These are phyloP conservation scores for Colletotrichum sp. DNA, from an alignment of 2,329 filamentous ascomycete genomes.

Conservation along the genomic window DNA sequence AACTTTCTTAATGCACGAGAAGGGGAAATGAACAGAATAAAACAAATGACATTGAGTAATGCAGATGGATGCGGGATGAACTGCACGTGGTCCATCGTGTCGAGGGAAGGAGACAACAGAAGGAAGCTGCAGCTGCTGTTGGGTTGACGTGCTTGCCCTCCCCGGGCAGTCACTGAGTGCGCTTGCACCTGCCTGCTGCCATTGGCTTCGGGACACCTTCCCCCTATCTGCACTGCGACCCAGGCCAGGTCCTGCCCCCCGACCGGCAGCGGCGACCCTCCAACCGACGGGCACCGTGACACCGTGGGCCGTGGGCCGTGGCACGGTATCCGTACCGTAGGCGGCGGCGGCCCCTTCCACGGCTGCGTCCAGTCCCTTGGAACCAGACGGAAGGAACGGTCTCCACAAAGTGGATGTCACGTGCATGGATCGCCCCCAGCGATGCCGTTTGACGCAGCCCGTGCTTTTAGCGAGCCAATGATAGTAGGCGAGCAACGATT, in stretches of 20 bases:
- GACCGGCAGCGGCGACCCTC: background rate
- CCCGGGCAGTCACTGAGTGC: background rate
- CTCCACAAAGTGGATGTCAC: background rate
- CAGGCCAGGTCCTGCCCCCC: background rate
- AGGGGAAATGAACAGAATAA: background rate
- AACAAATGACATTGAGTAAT: background rate
- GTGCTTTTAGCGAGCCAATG: background rate
- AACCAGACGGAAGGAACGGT: background rate
- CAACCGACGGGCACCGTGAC: background rate
- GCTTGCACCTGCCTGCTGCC: background rate
- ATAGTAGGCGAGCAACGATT: rapidly evolving
- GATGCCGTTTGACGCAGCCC: background rate
- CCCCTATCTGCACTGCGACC: background rate
- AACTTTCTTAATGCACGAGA: background rate
- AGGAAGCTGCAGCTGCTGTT: background rate
- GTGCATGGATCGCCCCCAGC: background rate
- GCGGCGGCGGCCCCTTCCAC: background rate
- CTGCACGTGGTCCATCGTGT: background rate
- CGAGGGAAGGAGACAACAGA: background rate
- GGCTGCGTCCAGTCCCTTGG: background rate
- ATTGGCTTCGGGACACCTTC: background rate
- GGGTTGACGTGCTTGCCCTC: background rate
- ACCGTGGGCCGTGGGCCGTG: background rate
- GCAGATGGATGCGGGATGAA: background rate
- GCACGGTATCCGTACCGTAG: background rate